Conservation (phyloP, 1,139 yeast genomes). For the Hyphopichia khmerensis region DNA sequence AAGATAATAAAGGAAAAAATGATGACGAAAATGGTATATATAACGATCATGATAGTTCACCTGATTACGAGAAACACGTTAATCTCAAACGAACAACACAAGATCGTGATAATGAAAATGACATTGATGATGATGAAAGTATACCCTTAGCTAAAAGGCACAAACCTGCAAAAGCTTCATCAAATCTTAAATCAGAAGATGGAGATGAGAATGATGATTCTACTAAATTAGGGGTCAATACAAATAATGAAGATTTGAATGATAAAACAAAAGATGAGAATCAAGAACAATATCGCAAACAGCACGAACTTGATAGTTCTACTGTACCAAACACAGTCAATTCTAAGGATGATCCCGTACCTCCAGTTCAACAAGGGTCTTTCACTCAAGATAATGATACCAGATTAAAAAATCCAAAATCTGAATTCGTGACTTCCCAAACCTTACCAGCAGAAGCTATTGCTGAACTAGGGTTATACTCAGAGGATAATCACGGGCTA, state of each 20-base stretch:
- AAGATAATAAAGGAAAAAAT: slow-evolving; percentile 4
- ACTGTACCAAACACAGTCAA: slow-evolving; percentile 9
- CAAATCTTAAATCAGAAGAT: slow-evolving; percentile 10
- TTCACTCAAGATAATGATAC: slow-evolving; percentile 56
- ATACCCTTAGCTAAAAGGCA: slow-evolving; percentile 13
- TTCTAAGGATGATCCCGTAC: slow-evolving; percentile 33
- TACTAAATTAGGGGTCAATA: too few species aligned
- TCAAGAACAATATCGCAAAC: slow-evolving; percentile 10
- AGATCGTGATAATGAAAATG: slow-evolving; percentile 4
- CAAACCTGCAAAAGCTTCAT: slow-evolving; percentile 4
- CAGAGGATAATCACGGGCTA: slow-evolving; percentile 55
- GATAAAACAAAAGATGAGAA: slow-evolving; percentile 5
- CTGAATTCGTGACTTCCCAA: slow-evolving; percentile 74
- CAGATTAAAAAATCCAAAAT: slow-evolving; percentile 67
- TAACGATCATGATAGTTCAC: slow-evolving; percentile 2
- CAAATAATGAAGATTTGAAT: too few species aligned
- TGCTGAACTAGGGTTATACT: slow-evolving; percentile 63
- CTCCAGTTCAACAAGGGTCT: slow-evolving; percentile 49
- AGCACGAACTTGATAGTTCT: slow-evolving; percentile 5
- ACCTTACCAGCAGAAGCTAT: slow-evolving; percentile 68
- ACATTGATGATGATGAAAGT: slow-evolving; percentile 11
- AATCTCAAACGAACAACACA: slow-evolving; percentile 7
- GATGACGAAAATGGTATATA: slow-evolving; percentile 7
- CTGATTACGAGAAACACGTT: slow-evolving; percentile 1
- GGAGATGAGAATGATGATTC: slow-evolving; percentile 8